Evolutionary conservation across 1,284 basidiomycete species (phyloP).

Genomic region (Coriolopsis trogii): DNA sequence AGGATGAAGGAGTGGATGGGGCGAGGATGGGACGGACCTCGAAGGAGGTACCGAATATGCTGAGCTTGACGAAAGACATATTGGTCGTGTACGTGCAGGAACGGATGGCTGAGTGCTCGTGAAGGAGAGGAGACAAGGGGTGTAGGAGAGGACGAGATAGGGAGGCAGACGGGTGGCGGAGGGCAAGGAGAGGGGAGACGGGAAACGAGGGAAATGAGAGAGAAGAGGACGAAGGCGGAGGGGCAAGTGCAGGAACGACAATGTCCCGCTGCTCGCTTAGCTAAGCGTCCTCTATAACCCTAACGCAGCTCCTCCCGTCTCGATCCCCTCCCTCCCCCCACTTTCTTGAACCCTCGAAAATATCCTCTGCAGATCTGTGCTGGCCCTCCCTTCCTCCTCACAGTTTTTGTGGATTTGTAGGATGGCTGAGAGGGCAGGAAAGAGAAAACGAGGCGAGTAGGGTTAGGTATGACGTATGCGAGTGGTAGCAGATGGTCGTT

Average conservation of each 20-base stretch:
- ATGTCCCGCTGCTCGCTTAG: conserved; percentile 9
- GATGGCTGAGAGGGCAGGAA: too few species aligned
- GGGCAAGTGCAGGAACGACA: background rate
- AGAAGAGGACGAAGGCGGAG: conserved; percentile 1
- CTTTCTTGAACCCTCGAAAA: background rate
- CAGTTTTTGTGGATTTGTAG: background rate
- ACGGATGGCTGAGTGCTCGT: too few species aligned
- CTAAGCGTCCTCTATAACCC: conserved; percentile 11
- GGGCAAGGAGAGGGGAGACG: background rate
- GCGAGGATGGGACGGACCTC: conserved; percentile 55
- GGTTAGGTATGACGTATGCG: too few species aligned
- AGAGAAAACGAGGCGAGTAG: too few species aligned
- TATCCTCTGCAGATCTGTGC: background rate
- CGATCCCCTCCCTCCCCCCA: background rate
- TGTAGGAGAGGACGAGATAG: background rate
- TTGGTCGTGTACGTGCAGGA: background rate
- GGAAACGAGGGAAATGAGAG: background rate
- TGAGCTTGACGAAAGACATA: conserved; percentile 97
- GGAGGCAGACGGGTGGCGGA: background rate
- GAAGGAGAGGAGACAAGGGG: background rate
- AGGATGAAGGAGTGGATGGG: background rate
- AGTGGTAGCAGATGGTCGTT: too few species aligned
- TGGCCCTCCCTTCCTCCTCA: background rate
- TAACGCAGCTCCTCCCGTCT: background rate
- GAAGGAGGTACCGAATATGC: conserved; percentile 96